Percentiles rank a stretch among this genome's conserved stretches.
These are phyloP conservation scores for Saturnispora saitoi DNA, from an alignment of 805 yeast species.

Conservation along the genomic window DNA sequence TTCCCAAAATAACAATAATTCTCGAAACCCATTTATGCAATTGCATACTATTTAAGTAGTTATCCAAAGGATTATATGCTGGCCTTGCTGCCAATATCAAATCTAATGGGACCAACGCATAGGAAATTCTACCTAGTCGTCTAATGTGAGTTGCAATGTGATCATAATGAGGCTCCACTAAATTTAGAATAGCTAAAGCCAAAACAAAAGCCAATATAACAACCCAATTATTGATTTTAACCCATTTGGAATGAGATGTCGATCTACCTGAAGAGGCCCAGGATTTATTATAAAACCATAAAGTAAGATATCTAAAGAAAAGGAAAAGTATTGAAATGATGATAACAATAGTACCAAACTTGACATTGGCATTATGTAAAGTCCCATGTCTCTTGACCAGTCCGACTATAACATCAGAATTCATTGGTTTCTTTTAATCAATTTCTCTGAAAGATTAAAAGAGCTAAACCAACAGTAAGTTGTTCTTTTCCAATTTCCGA, in stretches of 20 bases:
- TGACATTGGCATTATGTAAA: conserved; percentile 48
- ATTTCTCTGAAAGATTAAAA: background rate
- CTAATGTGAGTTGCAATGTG: conserved; percentile 35
- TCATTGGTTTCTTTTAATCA: background rate
- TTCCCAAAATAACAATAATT: conserved; percentile 36
- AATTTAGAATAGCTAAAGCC: conserved; percentile 15
- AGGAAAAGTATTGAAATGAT: conserved; percentile 35
- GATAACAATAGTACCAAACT: conserved; percentile 50
- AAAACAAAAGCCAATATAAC: conserved; percentile 1
- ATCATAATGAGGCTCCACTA: conserved; percentile 27
- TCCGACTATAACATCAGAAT: background rate
- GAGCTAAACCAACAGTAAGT: background rate
- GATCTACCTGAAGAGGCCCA: conserved; percentile 36
- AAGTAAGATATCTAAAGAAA: conserved; percentile 26
- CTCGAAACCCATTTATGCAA: conserved; percentile 71
- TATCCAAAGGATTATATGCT: conserved; percentile 36
- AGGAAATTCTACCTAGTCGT: conserved; percentile 55
- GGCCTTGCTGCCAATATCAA: conserved; percentile 51
- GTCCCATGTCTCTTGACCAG: conserved; percentile 37
- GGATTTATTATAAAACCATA: conserved; percentile 26
- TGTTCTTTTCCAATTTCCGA: background rate
- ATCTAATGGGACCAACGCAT: conserved; percentile 49
- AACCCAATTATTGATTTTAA: background rate
- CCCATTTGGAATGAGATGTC: conserved; percentile 16
- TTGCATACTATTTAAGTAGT: conserved; percentile 45